Evolutionary conservation across 2,329 filamentous ascomycete genomes (phyloP), one percentile per base, ranked within the genome.

Genomic region (Sclerotinia borealis): DNA sequence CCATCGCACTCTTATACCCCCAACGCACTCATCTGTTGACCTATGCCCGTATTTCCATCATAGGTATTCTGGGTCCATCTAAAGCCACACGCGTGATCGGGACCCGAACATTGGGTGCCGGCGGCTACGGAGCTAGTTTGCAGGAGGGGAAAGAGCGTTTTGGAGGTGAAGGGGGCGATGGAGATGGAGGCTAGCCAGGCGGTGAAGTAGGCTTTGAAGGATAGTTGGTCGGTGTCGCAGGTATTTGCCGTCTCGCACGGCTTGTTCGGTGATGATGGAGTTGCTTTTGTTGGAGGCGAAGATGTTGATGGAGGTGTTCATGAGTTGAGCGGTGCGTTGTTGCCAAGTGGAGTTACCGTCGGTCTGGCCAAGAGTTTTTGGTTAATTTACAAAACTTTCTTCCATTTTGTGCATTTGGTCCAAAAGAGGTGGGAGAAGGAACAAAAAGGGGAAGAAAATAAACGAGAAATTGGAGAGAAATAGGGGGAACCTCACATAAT

Each of bases 21-120:
- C 73, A 90, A 76, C 6, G 83, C 86, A 1, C 84, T 80, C 87
- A 91, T 90, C 75, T 90, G 87, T 73, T 90, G 86, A 4, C 88
- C 88, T 1, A 90, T 82, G 4, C 87, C 87, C 1, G 79, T 80
- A 10, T 78, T 79, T 27, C 83, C 83, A 72, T 90, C 86, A n/a
- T 76, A 76, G 7, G 72, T 76, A 1, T 61, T 66, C 59, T 81
- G 79, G 41, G 80, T 81, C 85, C 86, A 89, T 64, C 80, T 81
- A 55, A 86, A 72, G 7, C 86, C 85, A 69, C 85, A 89, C 78
- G 85, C 80, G 31, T 79, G 80, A 3, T 80, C 79, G 65, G 84
- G 85, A 31, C 84, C 86, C 0, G 76, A 79, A 67, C 86, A 89
- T 59, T 85, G 81, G 15, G 77, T 76, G 0, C 81, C 81, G 0